A percentile compares a stretch with the other conserved stretches of the same genome.
Conservation (phyloP, 768 basidiomycete species). For the Xerocomellus dryophilus region DNA sequence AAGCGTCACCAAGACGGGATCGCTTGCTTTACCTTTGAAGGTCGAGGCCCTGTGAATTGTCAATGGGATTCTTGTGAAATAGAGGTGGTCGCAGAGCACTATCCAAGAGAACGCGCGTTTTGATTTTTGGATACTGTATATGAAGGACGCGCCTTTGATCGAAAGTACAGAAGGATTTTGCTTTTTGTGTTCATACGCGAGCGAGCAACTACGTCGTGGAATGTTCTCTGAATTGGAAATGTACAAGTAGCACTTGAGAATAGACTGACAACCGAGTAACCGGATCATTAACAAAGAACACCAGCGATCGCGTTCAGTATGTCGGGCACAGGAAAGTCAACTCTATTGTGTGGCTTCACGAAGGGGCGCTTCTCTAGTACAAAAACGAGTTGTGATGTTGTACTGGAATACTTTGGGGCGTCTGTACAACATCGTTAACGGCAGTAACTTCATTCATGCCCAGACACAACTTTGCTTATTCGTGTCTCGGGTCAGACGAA, state of each 20-base stretch:
- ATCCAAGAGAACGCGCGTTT: neutral
- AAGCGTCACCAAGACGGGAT: neutral
- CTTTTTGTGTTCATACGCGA: too few species aligned
- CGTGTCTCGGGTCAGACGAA: neutral
- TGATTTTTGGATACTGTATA: neutral
- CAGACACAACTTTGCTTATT: neutral
- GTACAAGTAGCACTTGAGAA: too few species aligned
- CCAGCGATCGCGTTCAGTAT: too few species aligned
- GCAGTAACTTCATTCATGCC: neutral
- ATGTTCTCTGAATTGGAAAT: too few species aligned
- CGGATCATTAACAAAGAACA: too few species aligned
- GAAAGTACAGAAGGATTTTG: too few species aligned
- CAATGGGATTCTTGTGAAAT: neutral
- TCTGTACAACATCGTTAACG: neutral
- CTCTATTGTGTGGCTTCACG: neutral
- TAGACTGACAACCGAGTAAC: too few species aligned
- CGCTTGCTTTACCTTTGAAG: neutral
- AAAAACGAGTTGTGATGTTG: neutral
- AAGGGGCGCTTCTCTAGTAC: neutral
- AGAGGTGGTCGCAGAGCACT: neutral
- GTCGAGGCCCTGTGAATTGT: neutral
- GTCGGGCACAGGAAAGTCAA: neutral
- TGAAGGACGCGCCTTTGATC: too few species aligned
- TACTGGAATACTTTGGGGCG: neutral
- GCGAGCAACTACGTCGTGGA: neutral